phyloP scores from a whole-genome alignment of 163 green algal species.

The Smithsoniella earleae region DNA sequence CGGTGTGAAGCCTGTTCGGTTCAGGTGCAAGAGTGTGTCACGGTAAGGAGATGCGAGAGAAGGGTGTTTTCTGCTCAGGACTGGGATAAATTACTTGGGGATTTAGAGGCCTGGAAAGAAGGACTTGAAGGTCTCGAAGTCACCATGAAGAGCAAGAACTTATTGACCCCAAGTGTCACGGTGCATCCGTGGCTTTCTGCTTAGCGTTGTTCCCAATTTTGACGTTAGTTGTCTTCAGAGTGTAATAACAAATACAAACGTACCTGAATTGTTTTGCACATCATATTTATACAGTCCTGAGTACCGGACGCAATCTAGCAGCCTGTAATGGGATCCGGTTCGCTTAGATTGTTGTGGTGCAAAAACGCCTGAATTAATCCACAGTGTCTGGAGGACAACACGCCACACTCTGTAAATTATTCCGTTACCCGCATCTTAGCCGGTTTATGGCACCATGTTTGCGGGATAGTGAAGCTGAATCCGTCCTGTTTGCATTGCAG shows the following conservation, averaged over 20 bases:
- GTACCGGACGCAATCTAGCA: too few species aligned
- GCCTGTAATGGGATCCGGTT: background rate
- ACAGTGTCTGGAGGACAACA: background rate
- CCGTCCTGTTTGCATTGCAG: too few species aligned
- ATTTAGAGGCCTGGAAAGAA: conserved; percentile 4
- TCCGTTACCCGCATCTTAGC: too few species aligned
- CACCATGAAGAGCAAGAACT: conserved; percentile 30
- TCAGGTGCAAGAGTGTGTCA: conserved; percentile 3
- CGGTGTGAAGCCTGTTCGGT: background rate
- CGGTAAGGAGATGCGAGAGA: conserved; percentile 7
- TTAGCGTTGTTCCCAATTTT: background rate
- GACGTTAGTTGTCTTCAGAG: background rate
- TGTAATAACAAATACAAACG: background rate
- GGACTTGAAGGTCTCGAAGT: conserved; percentile 11
- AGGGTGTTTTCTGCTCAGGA: background rate
- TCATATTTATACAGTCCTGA: too few species aligned
- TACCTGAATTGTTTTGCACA: background rate
- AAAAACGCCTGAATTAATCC: background rate
- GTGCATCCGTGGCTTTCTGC: conserved; percentile 20
- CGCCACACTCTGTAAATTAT: too few species aligned
- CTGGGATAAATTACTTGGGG: conserved; percentile 15
- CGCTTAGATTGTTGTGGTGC: background rate
- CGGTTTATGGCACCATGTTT: too few species aligned
- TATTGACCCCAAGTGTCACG: conserved; percentile 20
- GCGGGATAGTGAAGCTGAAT: too few species aligned